These are phyloP conservation scores for Flammula alnicola DNA, from an alignment of 1,284 basidiomycete species.

Conservation along the genomic window DNA sequence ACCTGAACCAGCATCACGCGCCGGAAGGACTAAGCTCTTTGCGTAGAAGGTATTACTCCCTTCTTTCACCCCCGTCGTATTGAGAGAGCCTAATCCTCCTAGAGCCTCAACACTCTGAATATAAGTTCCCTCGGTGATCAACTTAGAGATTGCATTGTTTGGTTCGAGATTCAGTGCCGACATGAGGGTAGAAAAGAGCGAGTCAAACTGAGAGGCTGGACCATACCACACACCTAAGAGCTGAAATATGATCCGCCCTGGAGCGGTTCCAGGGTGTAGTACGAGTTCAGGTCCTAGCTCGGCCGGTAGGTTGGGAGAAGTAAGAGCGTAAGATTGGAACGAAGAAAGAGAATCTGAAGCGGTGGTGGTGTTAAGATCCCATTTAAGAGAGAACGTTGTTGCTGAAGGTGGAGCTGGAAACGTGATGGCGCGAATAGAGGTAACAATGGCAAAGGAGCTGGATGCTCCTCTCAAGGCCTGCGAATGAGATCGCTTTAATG, in stretches of 20 bases:
- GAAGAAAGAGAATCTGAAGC: slow-evolving; percentile 35
- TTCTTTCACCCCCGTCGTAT: slow-evolving; percentile 32
- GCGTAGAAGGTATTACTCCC: slow-evolving; percentile 45
- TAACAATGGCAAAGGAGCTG: slow-evolving; percentile 49
- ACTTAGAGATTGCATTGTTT: slow-evolving; percentile 26
- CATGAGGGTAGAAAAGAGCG: slow-evolving; percentile 35
- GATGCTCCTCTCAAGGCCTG: slow-evolving; percentile 50
- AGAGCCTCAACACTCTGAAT: slow-evolving; percentile 35
- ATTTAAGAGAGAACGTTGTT: slow-evolving; percentile 39
- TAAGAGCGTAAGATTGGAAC: slow-evolving; percentile 40
- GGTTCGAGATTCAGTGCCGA: slow-evolving; percentile 29
- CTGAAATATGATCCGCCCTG: slow-evolving; percentile 27
- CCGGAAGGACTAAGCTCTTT: slow-evolving; percentile 43
- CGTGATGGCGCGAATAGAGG: slow-evolving; percentile 44
- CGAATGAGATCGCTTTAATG: not conserved
- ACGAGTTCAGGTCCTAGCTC: slow-evolving; percentile 39
- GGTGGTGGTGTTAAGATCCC: slow-evolving; percentile 34
- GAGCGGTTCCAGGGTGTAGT: slow-evolving; percentile 28
- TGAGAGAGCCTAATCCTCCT: slow-evolving; percentile 27
- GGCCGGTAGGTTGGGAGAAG: slow-evolving; percentile 33
- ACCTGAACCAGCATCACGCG: too few relatives aligned
- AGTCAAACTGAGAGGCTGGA: slow-evolving; percentile 29
- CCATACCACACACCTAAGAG: slow-evolving; percentile 34
- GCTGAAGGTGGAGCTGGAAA: slow-evolving; percentile 40
- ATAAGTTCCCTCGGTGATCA: slow-evolving; percentile 34